Evolutionary conservation across 176 grass and related monocot species (phyloP).

Genomic region (Oryza brachyantha): DNA sequence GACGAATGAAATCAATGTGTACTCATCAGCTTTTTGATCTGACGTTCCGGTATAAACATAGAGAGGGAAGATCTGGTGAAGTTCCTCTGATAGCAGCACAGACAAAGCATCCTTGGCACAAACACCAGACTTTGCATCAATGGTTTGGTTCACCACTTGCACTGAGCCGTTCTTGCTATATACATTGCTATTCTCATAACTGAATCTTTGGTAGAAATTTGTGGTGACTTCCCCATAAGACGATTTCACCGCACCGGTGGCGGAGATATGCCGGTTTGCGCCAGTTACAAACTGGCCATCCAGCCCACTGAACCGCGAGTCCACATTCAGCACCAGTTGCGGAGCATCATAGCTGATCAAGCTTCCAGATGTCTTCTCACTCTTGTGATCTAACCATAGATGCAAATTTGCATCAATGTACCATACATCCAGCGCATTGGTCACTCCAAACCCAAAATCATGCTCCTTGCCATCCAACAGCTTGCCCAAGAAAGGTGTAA

Average conservation of each 20-base stretch:
- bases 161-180: slow-evolving; percentile 25
- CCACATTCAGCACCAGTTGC: background rate
- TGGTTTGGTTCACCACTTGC: slow-evolving; percentile 46
- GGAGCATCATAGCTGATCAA: slow-evolving; percentile 34
- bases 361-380: slow-evolving; percentile 22
- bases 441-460: slow-evolving; percentile 40
- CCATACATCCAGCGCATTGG: slow-evolving; percentile 34
- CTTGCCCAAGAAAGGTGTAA: slow-evolving; percentile 45
- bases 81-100: slow-evolving; percentile 24
- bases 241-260: slow-evolving; percentile 39
- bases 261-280: slow-evolving; percentile 25
- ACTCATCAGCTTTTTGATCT: slow-evolving; percentile 29
- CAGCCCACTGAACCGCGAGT: slow-evolving; percentile 27
- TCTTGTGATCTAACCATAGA: slow-evolving; percentile 44
- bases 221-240: slow-evolving; percentile 40
- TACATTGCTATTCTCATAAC: slow-evolving; percentile 30
- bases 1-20: slow-evolving; percentile 27
- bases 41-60: slow-evolving; percentile 34
- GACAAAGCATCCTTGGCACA: slow-evolving; percentile 18
- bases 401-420: slow-evolving; percentile 45
- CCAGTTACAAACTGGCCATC: slow-evolving; percentile 37
- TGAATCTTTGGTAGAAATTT: slow-evolving; percentile 40
- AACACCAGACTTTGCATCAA: slow-evolving; percentile 40
- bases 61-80: slow-evolving; percentile 36
- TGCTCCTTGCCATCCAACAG: slow-evolving; percentile 40